Conservation (phyloP, 75 land plant genomes). For the Cunninghamia lanceolata region DNA sequence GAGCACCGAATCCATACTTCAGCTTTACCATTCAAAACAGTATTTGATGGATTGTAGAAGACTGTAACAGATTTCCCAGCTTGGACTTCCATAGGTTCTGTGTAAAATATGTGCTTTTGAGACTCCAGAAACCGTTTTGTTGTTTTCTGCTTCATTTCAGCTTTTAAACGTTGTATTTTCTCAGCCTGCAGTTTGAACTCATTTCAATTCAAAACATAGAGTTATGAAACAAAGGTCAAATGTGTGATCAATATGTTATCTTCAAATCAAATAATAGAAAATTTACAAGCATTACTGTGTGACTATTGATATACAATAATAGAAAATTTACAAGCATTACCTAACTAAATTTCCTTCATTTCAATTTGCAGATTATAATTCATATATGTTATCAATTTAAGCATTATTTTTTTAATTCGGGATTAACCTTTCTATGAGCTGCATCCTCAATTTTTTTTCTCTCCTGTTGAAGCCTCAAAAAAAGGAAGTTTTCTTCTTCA, state of each 20-base stretch:
- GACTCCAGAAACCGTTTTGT: slow-evolving; percentile 57
- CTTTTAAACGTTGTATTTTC: slow-evolving; percentile 60
- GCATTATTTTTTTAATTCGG: background rate
- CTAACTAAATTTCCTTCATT: background rate
- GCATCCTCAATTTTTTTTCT: slow-evolving; percentile 59
- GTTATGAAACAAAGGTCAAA: background rate
- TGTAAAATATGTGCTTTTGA: slow-evolving; percentile 78
- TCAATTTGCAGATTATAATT: background rate
- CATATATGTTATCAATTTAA: background rate
- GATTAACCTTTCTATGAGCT: slow-evolving; percentile 56
- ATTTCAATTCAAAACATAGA: background rate
- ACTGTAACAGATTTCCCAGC: slow-evolving; percentile 74
- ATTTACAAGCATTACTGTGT: background rate
- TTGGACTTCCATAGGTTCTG: slow-evolving; percentile 77
- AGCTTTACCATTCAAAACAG: slow-evolving; percentile 75
- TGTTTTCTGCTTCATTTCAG: slow-evolving; percentile 64
- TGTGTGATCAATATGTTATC: background rate
- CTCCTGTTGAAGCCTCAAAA: slow-evolving; percentile 59
- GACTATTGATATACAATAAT: background rate
- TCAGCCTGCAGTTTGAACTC: slow-evolving; percentile 51
- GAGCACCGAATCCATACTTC: slow-evolving; percentile 82
- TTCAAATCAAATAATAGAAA: background rate
- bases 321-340: background rate
- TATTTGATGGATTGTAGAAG: slow-evolving; percentile 78
- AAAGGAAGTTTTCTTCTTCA: slow-evolving; percentile 62